Conservation (phyloP, 306 rosid species). For the Quercus rubra region DNA sequence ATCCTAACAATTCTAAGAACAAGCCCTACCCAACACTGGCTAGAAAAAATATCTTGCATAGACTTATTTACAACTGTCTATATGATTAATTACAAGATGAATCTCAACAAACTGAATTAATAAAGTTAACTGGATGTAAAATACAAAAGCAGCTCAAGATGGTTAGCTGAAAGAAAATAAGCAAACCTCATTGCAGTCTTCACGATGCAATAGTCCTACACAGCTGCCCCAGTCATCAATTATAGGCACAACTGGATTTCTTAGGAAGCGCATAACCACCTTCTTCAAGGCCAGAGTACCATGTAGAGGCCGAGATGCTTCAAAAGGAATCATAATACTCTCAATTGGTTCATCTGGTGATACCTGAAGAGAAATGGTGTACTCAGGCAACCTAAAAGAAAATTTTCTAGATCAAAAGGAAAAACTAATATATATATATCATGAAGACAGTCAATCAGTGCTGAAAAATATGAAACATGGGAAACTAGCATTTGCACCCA, state of each 20-base stretch:
- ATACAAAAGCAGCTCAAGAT: not conserved
- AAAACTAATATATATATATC: not conserved
- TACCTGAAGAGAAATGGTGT: slow-evolving; percentile 39
- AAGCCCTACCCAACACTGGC: not conserved
- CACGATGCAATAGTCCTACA: slow-evolving; percentile 66
- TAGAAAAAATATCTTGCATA: not conserved
- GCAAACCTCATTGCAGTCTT: slow-evolving; percentile 68
- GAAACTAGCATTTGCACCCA: not conserved
- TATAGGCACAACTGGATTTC: slow-evolving; percentile 58
- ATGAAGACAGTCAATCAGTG: not conserved
- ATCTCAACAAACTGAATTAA: not conserved
- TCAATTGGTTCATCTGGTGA: slow-evolving; percentile 53
- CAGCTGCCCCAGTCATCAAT: slow-evolving; percentile 83
- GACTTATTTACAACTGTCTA: not conserved
- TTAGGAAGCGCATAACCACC: slow-evolving; percentile 61
- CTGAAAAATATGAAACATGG: not conserved
- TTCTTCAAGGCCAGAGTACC: slow-evolving; percentile 44
- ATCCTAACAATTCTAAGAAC: not conserved
- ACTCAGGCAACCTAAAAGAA: slow-evolving; percentile 11
- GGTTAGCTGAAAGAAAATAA: not conserved
- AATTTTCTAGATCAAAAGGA: not conserved
- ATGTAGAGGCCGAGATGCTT: slow-evolving; percentile 52
- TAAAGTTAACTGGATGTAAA: not conserved
- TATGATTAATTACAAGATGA: not conserved
- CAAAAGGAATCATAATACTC: slow-evolving; percentile 69